Base-by-base conservation (phyloP, 192 early-diverging fungal genomes). In the Helicostylum pulchrum region DNA sequence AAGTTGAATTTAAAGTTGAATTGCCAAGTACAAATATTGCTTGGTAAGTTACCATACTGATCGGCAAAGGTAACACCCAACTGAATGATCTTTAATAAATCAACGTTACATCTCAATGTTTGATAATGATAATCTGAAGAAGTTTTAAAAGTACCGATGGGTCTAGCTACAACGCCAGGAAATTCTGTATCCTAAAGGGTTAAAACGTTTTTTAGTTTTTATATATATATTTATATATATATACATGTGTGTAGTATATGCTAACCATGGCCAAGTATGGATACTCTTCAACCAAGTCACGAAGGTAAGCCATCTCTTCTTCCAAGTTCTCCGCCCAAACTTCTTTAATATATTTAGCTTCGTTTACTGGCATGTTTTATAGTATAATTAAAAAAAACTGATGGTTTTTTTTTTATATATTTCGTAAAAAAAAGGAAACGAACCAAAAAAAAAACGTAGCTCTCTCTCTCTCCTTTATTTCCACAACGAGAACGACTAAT, bases 71-170 rank as follows among this genome's bases (percentile, higher is more conserved):
- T 95, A 19, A 97, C 83, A n/a, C 97, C 97, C 23, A 99, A 84
- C 73, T 99, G 97, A 68, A 99, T 99, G 53, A 99, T 94, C 77
- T 90, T 95, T 21, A 99, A 85, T 56, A 99, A 76, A 75, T 99
- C 97, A 14, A 98, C 97, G 64, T 99, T 99, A 75, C 95, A 97
- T 50, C 97, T 85, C 59, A 99, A 75, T 3, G 95, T 94, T 71
- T 99, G 97, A 75, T 96, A 98, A 74, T 98, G 95, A 71, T 98
- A 99, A 79, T 99, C 96, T 1, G 94, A 88, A n/a, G 92, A 89
- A 20, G 93, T 94, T 55, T 80, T 83, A 73, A 99, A 99, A 68
- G 85, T 93, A 44, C 97, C 97, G 55, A 99, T 98, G n/a, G 97
- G 97, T 58, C 95, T 75, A 23, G 94, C 96, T 32, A 99, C 97